A percentile compares a stretch with the other conserved stretches of the same genome.
These are phyloP conservation scores for Dipteronia sinensis DNA, from an alignment of 345 rosid genomes.

Conservation along the genomic window DNA sequence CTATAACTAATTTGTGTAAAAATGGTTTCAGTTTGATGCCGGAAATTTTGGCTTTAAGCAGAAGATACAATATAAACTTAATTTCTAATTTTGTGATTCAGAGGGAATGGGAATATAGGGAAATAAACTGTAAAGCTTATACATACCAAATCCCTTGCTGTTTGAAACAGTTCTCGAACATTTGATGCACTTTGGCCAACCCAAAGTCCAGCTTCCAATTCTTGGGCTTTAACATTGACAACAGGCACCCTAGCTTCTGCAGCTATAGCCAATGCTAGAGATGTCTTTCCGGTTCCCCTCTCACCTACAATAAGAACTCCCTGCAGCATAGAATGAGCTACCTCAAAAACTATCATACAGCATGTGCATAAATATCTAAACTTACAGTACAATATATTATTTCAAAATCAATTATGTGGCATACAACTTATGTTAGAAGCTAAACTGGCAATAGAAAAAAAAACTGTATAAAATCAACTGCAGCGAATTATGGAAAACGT, in stretches of 20 bases:
- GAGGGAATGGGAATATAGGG: conserved; percentile 17
- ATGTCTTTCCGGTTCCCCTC: conserved; percentile 96
- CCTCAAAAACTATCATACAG: conserved; percentile 11
- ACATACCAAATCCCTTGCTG: conserved; percentile 89
- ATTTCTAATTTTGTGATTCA: background rate
- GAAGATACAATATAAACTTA: background rate
- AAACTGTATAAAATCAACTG: background rate
- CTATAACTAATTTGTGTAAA: background rate
- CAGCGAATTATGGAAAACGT: background rate
- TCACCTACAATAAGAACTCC: conserved; percentile 98
- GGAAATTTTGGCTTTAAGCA: background rate
- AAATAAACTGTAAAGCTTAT: conserved; percentile 24
- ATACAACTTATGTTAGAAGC: conserved; percentile 18
- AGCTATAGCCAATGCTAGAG: conserved; percentile 89
- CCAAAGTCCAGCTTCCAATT: conserved; percentile 97
- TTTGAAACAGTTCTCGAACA: conserved; percentile 94
- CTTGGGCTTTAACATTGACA: conserved; percentile 83
- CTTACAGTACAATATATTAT: background rate
- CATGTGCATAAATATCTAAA: background rate
- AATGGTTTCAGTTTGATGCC: background rate
- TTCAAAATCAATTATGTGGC: conserved; percentile 11
- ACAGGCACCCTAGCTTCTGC: conserved; percentile 97
- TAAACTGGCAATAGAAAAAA: background rate
- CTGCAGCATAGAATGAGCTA: conserved; percentile 46
- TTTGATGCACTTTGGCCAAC: conserved; percentile 99